Percentiles rank a stretch among this genome's conserved stretches.
phyloP scores from a whole-genome alignment of 2,329 filamentous ascomycete genomes.

The Ophiostoma quercus region DNA sequence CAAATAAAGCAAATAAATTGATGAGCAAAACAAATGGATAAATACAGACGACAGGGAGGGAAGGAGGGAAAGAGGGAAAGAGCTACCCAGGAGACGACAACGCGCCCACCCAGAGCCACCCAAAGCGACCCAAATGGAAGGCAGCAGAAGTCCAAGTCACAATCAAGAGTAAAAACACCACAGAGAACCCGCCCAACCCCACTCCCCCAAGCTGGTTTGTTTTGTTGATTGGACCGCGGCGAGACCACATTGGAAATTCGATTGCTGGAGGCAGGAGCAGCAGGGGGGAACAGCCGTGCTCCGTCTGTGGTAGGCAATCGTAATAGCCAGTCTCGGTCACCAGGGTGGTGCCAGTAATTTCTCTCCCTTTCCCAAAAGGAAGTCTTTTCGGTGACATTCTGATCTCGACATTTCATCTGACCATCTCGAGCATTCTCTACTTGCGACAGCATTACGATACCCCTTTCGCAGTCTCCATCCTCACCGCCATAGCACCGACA shows the following conservation, averaged over 20 bases:
- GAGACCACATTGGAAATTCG: constrained; percentile 17
- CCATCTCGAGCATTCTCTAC: constrained; percentile 3
- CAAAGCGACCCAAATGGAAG: constrained; percentile 12
- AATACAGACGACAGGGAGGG: constrained; percentile 15
- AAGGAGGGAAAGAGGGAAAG: constrained; percentile 13
- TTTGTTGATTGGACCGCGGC: constrained; percentile 26
- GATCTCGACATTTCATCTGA: neutral
- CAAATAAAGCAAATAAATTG: constrained; percentile 11
- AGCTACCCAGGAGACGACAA: neutral
- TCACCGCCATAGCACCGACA: constrained; percentile 10
- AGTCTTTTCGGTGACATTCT: constrained; percentile 9
- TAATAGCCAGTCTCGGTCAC: neutral
- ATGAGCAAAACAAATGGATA: constrained; percentile 16
- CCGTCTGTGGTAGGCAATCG: neutral
- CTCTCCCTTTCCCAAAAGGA: constrained; percentile 13
- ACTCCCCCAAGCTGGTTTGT: constrained; percentile 21
- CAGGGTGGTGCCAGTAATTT: constrained; percentile 12
- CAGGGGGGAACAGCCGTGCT: constrained; percentile 6
- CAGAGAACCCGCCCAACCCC: constrained; percentile 19
- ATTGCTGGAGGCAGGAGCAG: constrained; percentile 13
- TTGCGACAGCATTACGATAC: constrained; percentile 14
- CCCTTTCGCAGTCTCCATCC: neutral
- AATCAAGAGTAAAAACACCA: constrained; percentile 8
- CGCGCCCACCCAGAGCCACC: neutral
- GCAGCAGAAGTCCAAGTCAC: neutral